A percentile compares a stretch with the other conserved stretches of the same genome.
phyloP scores from a whole-genome alignment of 176 grass and related monocot genomes.

The Ampelocalamus luodianensis region DNA sequence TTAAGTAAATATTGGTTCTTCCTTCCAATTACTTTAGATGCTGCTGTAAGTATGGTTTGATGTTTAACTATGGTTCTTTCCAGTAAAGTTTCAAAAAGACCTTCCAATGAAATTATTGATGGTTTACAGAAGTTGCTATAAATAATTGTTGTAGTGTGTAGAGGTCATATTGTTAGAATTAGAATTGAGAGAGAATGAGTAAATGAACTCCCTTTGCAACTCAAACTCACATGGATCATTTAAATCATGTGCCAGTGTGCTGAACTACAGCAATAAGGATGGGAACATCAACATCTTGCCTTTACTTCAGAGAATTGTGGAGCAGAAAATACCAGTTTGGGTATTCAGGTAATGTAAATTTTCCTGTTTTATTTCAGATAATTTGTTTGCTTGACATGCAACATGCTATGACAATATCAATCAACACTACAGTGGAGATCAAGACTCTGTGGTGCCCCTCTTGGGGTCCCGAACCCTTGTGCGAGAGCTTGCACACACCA shows the following conservation, averaged over 20 bases:
- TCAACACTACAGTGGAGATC: conserved; percentile 69
- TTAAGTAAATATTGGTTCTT: conserved; percentile 8
- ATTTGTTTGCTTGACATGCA: not conserved
- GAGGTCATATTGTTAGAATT: not conserved
- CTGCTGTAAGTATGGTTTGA: not conserved
- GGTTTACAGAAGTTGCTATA: not conserved
- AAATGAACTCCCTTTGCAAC: not conserved
- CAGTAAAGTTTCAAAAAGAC: not conserved
- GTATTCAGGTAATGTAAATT: conserved; percentile 74
- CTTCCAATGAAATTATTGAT: not conserved
- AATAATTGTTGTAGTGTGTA: not conserved
- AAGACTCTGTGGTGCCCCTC: conserved; percentile 96
- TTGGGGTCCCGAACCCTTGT: conserved; percentile 89
- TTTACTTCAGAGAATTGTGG: conserved; percentile 75
- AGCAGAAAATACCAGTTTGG: conserved; percentile 87
- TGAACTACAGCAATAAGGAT: conserved; percentile 87
- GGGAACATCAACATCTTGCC: conserved; percentile 89
- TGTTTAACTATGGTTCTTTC: not conserved
- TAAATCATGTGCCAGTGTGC: conserved; percentile 54
- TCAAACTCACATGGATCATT: conserved; percentile 29
- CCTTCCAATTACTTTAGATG: not conserved
- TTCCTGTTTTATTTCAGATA: not conserved
- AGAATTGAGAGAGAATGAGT: not conserved
- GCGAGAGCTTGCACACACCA: conserved; percentile 75
- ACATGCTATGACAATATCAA: conserved; percentile 29